A percentile compares a stretch with the other conserved stretches of the same genome.
These are phyloP conservation scores for Pouteria glomerata DNA, from an alignment of 148 eudicot species.

Conservation along the genomic window DNA sequence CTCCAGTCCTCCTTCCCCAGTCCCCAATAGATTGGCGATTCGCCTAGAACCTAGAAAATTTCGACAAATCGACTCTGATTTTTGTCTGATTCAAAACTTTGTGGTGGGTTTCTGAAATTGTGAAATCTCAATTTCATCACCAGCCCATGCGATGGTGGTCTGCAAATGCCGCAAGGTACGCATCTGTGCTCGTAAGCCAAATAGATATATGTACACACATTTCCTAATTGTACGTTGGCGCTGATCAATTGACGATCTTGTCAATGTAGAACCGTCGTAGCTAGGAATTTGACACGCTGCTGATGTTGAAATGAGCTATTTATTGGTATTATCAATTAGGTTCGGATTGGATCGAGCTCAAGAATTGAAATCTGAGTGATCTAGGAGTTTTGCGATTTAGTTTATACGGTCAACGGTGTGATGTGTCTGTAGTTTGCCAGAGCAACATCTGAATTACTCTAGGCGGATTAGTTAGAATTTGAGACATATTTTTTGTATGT, in stretches of 20 bases:
- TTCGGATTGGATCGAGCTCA: slow-evolving; percentile 21
- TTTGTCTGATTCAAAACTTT: not conserved
- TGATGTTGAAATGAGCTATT: not conserved
- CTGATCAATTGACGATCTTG: not conserved
- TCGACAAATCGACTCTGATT: slow-evolving; percentile 12
- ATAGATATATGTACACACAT: too few relatives aligned
- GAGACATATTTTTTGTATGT: not conserved
- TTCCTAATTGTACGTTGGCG: not conserved
- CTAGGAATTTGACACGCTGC: not conserved
- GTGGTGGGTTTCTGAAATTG: not conserved
- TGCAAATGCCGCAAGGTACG: slow-evolving; percentile 96
- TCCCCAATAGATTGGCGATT: not conserved
- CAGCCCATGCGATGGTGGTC: slow-evolving; percentile 77
- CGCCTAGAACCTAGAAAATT: slow-evolving; percentile 25
- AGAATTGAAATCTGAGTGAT: not conserved
- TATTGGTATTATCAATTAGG: not conserved
- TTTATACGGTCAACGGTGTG: not conserved
- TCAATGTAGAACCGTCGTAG: not conserved
- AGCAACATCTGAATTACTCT: not conserved
- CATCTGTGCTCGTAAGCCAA: not conserved
- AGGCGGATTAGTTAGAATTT: not conserved
- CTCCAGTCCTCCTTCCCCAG: not conserved
- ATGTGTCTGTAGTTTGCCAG: not conserved
- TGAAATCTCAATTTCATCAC: slow-evolving; percentile 11
- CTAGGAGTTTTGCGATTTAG: not conserved